These are phyloP conservation scores for Tuber umbilicatum DNA, from an alignment of 495 filamentous ascomycete genomes.

Conservation along the genomic window DNA sequence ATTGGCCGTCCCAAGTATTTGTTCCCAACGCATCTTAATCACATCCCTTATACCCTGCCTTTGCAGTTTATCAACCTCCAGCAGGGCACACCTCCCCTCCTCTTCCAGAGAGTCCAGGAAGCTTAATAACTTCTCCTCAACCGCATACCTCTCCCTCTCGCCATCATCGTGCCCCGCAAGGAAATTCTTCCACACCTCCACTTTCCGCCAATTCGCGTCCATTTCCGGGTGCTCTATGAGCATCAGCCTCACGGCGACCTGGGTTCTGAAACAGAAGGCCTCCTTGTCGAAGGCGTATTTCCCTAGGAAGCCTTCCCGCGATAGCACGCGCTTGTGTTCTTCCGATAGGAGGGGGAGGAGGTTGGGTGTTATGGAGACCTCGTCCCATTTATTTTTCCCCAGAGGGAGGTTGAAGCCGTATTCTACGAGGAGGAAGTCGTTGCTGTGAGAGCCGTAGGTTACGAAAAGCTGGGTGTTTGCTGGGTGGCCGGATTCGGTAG, in stretches of 20 bases:
- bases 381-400: slow-evolving; percentile 60
- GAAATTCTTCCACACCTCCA: slow-evolving; percentile 27
- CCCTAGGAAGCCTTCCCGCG: slow-evolving; percentile 58
- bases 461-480: slow-evolving; percentile 67
- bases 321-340: slow-evolving; percentile 49
- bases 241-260: slow-evolving; percentile 57
- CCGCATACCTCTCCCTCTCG: slow-evolving; percentile 27
- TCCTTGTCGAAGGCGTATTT: slow-evolving; percentile 58
- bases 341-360: slow-evolving; percentile 52
- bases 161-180: slow-evolving; percentile 32
- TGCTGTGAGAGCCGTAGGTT: slow-evolving; percentile 70
- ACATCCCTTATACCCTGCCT: slow-evolving; percentile 15
- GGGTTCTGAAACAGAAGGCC: slow-evolving; percentile 63
- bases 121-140: slow-evolving; percentile 27
- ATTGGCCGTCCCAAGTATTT: slow-evolving; percentile 28
- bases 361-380: slow-evolving; percentile 60
- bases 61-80: slow-evolving; percentile 12
- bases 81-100: slow-evolving; percentile 12
- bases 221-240: slow-evolving; percentile 36
- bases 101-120: slow-evolving; percentile 21
- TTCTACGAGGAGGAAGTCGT: slow-evolving; percentile 75
- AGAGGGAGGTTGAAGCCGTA: slow-evolving; percentile 66
- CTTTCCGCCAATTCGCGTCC: slow-evolving; percentile 8
- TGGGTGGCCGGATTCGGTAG: slow-evolving; percentile 49
- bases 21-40: slow-evolving; percentile 27